Base-by-base conservation (phyloP, 495 filamentous ascomycete genomes). In the Xylaria sp. region DNA sequence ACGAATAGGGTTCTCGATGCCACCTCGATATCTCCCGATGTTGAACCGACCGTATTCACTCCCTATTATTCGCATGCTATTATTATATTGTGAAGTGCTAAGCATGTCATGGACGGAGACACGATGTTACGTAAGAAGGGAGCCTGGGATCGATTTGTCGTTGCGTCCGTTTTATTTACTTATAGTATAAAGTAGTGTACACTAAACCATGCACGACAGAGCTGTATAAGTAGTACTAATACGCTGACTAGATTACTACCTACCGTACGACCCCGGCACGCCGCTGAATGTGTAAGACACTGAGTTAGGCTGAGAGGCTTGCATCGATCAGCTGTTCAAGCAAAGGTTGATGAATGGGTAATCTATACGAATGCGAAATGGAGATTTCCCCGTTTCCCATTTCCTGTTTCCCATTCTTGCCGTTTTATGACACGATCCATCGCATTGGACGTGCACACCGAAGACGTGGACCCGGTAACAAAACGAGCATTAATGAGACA, bases 171-270 rank as follows among this genome's bases (percentile, higher is more conserved):
- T 59, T 37, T 53, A 0, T 19, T 59, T 37, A n/a, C n/a, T n/a
- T n/a, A n/a, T n/a, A n/a, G n/a, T n/a, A n/a, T n/a, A n/a, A n/a
- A n/a, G n/a, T n/a, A n/a, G n/a, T n/a, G n/a, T n/a, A n/a, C n/a
- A n/a, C 29, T 41, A 37, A 29, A 61, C 17, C 11, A 61, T 61
- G 37, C 37, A 41, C 59, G 37, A 26, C 58, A 41, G 58, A 59
- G 53, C 2, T 40, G 5, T 11, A 7, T 46, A 6, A 46, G 5
- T 19, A 15, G 44, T 46, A 6, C 44, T 11, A 11, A 46, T 46
- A 46, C 44, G 17, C 12, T 1, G 17, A 6, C 14, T 58, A 3
- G 50, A 55, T 14, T 5, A 17, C n/a, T n/a, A n/a, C n/a, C n/a
- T n/a, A n/a, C 31, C 37, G 55, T 35, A 37, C 31, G 21, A 48